Evolutionary conservation across 345 rosid genomes (phyloP).

Genomic region (Salix udensis): DNA sequence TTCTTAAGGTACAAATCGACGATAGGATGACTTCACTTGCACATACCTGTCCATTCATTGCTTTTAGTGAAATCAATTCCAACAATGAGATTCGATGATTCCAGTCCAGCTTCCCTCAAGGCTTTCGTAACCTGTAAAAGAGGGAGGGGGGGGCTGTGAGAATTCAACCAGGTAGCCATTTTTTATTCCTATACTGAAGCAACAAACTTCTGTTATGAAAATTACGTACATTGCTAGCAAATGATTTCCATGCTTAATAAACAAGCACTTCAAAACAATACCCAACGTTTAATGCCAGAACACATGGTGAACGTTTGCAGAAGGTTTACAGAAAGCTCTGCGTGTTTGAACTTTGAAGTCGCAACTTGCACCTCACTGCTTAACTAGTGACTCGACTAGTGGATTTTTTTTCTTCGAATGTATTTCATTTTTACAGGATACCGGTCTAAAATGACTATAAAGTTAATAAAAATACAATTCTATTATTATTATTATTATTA

Average conservation of each 20-base stretch:
- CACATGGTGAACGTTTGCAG: too few species aligned
- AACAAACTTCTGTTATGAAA: background rate
- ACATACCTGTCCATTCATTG: slow-evolving; percentile 85
- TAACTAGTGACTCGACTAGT: too few species aligned
- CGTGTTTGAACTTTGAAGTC: too few species aligned
- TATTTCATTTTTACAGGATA: too few species aligned
- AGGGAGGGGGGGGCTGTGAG: background rate
- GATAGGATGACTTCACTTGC: background rate
- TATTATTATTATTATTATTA: too few species aligned
- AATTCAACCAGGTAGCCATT: background rate
- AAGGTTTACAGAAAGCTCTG: too few species aligned
- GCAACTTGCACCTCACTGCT: too few species aligned
- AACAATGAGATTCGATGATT: slow-evolving; percentile 81
- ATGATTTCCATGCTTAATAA: background rate
- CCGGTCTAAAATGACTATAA: too few species aligned
- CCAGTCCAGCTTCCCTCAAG: slow-evolving; percentile 68
- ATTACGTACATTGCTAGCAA: background rate
- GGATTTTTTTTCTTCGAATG: too few species aligned
- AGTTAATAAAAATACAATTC: too few species aligned
- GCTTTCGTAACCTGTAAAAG: slow-evolving; percentile 54
- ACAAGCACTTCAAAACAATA: too few species aligned
- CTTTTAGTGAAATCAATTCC: slow-evolving; percentile 91
- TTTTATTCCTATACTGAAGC: background rate
- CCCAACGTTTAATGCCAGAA: too few species aligned
- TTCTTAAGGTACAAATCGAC: background rate